These are phyloP conservation scores for Fraxinus excelsior DNA, from an alignment of 257 asterid genomes.

Conservation along the genomic window DNA sequence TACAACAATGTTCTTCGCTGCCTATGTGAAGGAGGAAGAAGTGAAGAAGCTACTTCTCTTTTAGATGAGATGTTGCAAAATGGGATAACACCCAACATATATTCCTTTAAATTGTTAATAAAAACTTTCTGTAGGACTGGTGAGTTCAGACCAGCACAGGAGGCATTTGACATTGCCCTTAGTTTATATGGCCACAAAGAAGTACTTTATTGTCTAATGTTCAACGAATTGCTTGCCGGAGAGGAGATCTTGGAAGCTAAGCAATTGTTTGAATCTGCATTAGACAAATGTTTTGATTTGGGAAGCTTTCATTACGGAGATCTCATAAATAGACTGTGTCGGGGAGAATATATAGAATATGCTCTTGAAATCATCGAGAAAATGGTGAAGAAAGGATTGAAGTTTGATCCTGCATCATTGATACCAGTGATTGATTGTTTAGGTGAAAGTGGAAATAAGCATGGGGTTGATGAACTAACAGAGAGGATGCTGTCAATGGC, in stretches of 20 bases:
- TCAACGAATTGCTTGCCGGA: slow-evolving; percentile 80
- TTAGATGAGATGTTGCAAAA: slow-evolving; percentile 83
- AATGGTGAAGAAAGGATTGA: slow-evolving; percentile 66
- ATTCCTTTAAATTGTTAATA: slow-evolving; percentile 64
- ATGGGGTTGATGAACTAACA: slow-evolving; percentile 69
- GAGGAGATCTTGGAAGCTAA: slow-evolving; percentile 77
- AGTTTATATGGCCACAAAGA: slow-evolving; percentile 69
- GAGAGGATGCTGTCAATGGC: slow-evolving; percentile 76
- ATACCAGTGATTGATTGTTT: slow-evolving; percentile 84
- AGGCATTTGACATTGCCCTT: slow-evolving; percentile 63
- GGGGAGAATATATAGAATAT: slow-evolving; percentile 53
- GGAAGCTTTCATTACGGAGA: slow-evolving; percentile 62
- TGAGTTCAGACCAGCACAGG: slow-evolving; percentile 92
- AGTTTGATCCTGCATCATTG: slow-evolving; percentile 78
- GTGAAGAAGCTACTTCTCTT: slow-evolving; percentile 78
- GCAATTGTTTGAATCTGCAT: slow-evolving; percentile 65
- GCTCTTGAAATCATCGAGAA: slow-evolving; percentile 59
- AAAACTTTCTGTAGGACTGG: slow-evolving; percentile 78
- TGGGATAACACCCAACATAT: slow-evolving; percentile 60
- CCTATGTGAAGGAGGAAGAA: slow-evolving; percentile 70
- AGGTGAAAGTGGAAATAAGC: slow-evolving; percentile 57
- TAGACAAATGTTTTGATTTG: slow-evolving; percentile 58
- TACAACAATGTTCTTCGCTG: slow-evolving; percentile 68
- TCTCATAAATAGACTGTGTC: slow-evolving; percentile 60
- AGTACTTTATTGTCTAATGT: slow-evolving; percentile 61